A percentile compares a stretch with the other conserved stretches of the same genome.
Conservation (phyloP, 2,329 filamentous ascomycete genomes). For the Pseudocercospora fuligena region DNA sequence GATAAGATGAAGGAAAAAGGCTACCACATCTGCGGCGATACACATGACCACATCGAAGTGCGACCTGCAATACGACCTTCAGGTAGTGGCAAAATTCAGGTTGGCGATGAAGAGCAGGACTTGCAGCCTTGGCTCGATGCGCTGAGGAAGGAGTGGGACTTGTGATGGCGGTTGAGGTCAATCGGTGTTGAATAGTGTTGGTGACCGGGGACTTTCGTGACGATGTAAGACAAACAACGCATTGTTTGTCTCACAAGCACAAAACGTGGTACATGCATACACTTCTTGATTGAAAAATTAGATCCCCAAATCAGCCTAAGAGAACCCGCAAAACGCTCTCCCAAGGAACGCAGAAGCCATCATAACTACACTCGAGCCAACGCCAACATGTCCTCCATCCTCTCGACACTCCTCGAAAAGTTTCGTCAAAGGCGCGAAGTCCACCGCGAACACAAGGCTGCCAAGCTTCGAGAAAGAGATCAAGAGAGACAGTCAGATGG, state of each 20-base stretch:
- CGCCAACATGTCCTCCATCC: neutral
- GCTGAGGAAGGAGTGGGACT: neutral
- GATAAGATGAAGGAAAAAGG: no score
- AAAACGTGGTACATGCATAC: neutral
- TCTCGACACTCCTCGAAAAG: neutral
- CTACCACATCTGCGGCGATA: no score
- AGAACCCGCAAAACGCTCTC: neutral
- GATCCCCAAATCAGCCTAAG: neutral
- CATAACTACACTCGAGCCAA: no score
- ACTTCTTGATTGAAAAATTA: neutral
- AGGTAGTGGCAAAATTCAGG: neutral
- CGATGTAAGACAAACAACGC: neutral
- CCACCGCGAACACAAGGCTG: constrained; percentile 5
- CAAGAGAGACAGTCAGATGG: constrained; percentile 17
- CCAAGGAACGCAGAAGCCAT: neutral
- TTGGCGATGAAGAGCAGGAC: neutral
- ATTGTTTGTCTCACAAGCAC: neutral
- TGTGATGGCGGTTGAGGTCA: neutral
- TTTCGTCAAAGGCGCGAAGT: constrained; percentile 3
- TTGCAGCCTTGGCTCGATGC: neutral
- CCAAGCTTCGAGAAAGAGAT: constrained; percentile 4
- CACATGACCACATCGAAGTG: no score
- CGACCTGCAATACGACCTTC: no score
- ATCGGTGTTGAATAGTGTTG: neutral
- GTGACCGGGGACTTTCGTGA: neutral